Base-by-base conservation (phyloP, 495 filamentous ascomycete species). In the Hamigera avellanea region DNA sequence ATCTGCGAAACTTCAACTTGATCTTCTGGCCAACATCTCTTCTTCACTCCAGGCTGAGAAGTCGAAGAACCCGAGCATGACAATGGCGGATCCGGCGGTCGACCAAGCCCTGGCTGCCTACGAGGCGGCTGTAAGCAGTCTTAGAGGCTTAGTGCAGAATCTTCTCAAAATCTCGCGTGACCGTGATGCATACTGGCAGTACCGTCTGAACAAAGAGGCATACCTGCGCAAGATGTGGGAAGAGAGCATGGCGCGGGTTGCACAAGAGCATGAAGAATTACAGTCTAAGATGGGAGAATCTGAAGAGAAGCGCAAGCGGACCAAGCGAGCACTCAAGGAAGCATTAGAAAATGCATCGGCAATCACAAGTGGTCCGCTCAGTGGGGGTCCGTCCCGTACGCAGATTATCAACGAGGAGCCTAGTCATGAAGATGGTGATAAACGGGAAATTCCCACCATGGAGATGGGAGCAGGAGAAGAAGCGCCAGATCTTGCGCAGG, bases 171-270 rank as follows among this genome's bases (percentile, higher is more conserved):
- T 98, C 48, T 87, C 86, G 12, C 74, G 81, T 39, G 91, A 98
- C 48, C 80, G 93, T 18, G 91, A 98, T 57, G 75, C 85, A 0
- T 93, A 95, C 52, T 98, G 91, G 91, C 87, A 95, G 55, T 89
- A 91, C 53, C 77, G 91, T 12, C 70, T 98, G 18, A 86, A 89
- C 49, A 78, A 84, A 25, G 91, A 98, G 57, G 78, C 76, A 21
- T 76, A 88, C 50, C 76, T 95, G 49, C 76, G 91, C 18, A 76
- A 82, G 30, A 79, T 98, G 72, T 98, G 93, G 91, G 91, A 98
- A 63, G 93, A 96, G 43, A 96, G 86, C 59, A 96, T 98, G 91
- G 83, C 87, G 4, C 76, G 81, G 34, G 78, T 98, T 15, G 91
- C 87, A 19, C 75, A 79, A 38, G 91, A 98, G 52, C 91, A 98